Conservation (phyloP, 306 rosid genomes). For the Fragaria iinumae region DNA sequence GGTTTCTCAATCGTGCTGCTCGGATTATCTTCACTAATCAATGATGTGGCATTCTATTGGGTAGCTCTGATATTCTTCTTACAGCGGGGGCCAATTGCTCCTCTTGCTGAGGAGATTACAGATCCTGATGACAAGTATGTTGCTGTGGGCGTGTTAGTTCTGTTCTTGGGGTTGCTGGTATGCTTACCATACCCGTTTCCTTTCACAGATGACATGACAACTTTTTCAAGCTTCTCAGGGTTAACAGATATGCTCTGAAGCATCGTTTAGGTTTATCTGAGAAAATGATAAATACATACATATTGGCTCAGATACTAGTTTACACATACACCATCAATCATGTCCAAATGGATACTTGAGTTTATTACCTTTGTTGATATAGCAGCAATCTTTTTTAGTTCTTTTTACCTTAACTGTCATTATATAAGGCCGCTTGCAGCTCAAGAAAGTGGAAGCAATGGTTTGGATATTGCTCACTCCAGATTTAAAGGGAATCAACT, state of each 20-base stretch:
- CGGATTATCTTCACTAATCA: constrained; percentile 69
- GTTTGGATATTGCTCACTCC: background rate
- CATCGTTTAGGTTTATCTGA: background rate
- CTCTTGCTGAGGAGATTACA: constrained; percentile 83
- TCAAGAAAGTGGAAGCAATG: background rate
- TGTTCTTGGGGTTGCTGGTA: constrained; percentile 81
- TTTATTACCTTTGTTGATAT: background rate
- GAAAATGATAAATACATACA: background rate
- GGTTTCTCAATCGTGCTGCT: constrained; percentile 71
- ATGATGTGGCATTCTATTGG: constrained; percentile 97
- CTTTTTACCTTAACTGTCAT: background rate
- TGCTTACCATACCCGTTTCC: constrained; percentile 97
- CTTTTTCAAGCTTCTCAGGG: constrained; percentile 29
- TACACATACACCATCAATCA: background rate
- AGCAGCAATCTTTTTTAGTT: background rate
- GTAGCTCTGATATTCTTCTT: constrained; percentile 85
- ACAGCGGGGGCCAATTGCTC: constrained; percentile 96
- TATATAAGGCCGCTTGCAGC: background rate
- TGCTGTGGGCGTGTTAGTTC: constrained; percentile 73
- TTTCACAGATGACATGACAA: constrained; percentile 61
- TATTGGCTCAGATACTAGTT: constrained; percentile 12
- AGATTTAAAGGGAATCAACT: too few species aligned
- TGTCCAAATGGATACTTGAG: background rate
- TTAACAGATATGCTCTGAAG: background rate
- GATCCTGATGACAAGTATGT: constrained; percentile 80